Evolutionary conservation across 2,329 filamentous ascomycete species (phyloP).

Genomic region (Rugonectria rugulosa): DNA sequence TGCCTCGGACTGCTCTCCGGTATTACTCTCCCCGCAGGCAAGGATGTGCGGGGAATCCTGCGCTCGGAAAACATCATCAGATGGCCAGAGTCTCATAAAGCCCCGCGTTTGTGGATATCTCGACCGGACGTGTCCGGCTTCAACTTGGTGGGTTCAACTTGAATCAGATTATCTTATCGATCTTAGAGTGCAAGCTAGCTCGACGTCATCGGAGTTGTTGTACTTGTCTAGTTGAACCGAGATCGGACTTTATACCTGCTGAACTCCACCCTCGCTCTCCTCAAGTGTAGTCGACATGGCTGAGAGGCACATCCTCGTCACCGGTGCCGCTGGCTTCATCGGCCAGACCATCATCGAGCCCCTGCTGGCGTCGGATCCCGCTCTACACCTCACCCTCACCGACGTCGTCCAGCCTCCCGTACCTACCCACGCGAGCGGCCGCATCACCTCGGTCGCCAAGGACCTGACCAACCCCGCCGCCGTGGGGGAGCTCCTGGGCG

Average conservation of each 20-base stretch:
- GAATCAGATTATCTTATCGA: background rate
- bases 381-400: constrained; percentile 59
- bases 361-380: constrained; percentile 53
- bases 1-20: constrained; percentile 30
- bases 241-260: background rate
- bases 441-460: constrained; percentile 34
- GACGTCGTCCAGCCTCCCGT: constrained; percentile 63
- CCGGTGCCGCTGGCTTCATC: constrained; percentile 70
- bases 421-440: constrained; percentile 47
- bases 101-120: constrained; percentile 30
- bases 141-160: constrained; percentile 13
- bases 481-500: constrained; percentile 40
- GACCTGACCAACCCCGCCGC: constrained; percentile 32
- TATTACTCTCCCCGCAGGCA: constrained; percentile 22
- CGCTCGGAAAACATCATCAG: too few species aligned
- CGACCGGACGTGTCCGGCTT: constrained; percentile 8
- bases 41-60: constrained; percentile 25
- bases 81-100: background rate
- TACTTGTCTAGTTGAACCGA: background rate
- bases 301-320: constrained; percentile 61
- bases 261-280: background rate
- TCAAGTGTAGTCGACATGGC: constrained; percentile 19
- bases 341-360: constrained; percentile 66
- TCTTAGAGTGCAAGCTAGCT: constrained; percentile 1
- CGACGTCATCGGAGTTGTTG: constrained; percentile 2